Base-by-base conservation (phyloP, 768 basidiomycete genomes). In the Panaeolus papilionaceus region DNA sequence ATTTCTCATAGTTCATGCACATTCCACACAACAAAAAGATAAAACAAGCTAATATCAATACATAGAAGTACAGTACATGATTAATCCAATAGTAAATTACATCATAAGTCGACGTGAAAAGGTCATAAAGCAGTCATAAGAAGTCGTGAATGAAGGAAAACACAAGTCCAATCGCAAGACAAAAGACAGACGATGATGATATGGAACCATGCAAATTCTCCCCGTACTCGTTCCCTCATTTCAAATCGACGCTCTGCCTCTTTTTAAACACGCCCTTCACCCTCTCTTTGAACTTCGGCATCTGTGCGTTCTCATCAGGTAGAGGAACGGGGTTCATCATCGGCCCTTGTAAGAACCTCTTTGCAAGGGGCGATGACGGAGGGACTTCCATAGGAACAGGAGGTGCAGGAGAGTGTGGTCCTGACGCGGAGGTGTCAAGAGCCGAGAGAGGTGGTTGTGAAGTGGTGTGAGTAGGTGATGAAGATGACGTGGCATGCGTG, bases 211-310 rank as follows among this genome's bases (percentile, higher is more conserved):
- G 2, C 3, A 3, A 33, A 0, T 33, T 5, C 33, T 33, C 2
- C 33, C 2, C 33, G 2, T 3, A 3, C 33, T 1, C 0, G 33
- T 33, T 18, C 42, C 1, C 11, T 44, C 42, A 44, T 18, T 16
- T 44, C 42, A 44, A 44, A 44, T 44, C 42, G 4, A 44, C 11
- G 18, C 42, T 44, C 5, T 16, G 14, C 20, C 20, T 58, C 54
- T 37, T 58, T 28, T 33, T 58, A 12, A 58, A 58, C 28, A 58
- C 54, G 8, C 28, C 54, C 54, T 12, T 58, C 11, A 58, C 54
- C 28, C 54, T 58, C 54, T 58, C 54, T 16, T 16, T 33, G 14
- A 58, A 58, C 54, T 33, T 58, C 2, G 28, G 54, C 54, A 58
- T 58, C 4, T 33, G 54, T 12, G 28, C 54, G 33, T 58, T 18